A percentile compares a stretch with the other conserved stretches of the same genome.
phyloP scores from a whole-genome alignment of 306 rosid species.

The Gastrolobium villosum region DNA sequence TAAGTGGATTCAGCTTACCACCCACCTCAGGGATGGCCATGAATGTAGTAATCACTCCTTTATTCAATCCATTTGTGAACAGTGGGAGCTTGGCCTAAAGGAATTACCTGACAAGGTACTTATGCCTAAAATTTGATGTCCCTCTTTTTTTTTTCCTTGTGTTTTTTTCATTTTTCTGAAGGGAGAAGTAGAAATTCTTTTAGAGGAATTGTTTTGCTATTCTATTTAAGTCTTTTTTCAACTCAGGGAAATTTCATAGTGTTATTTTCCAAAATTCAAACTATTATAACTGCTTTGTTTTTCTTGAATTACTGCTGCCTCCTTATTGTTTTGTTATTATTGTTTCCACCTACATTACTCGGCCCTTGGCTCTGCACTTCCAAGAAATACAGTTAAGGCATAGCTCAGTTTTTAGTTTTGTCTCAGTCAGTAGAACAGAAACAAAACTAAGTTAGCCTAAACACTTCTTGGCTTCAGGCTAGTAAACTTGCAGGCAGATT shows the following conservation, averaged over 20 bases:
- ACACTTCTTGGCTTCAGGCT: constrained; percentile 15
- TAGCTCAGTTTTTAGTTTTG: neutral
- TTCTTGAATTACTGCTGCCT: constrained; percentile 3
- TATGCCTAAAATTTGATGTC: constrained; percentile 27
- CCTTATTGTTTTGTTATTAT: constrained; percentile 11
- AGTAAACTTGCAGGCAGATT: neutral
- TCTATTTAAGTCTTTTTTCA: constrained; percentile 20
- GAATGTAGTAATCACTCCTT: constrained; percentile 57
- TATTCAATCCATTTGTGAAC: constrained; percentile 58
- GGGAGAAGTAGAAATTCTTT: constrained; percentile 24
- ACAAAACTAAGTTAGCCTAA: neutral
- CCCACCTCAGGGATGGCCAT: constrained; percentile 57
- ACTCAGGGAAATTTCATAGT: neutral
- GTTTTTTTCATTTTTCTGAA: constrained; percentile 9
- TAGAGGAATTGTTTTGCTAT: constrained; percentile 1
- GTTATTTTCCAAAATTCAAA: constrained; percentile 32
- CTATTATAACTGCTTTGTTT: constrained; percentile 17
- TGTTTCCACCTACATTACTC: neutral
- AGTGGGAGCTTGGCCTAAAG: constrained; percentile 78
- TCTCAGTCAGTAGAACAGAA: constrained; percentile 3
- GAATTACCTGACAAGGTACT: constrained; percentile 82
- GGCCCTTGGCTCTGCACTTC: constrained; percentile 13
- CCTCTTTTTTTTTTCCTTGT: neutral
- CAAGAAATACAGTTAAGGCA: neutral
- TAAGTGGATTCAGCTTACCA: constrained; percentile 74